Percentiles rank a stretch among this genome's conserved stretches.
Evolutionary conservation across 164 flowering plant genomes (phyloP).

Genomic region (Liriodendron chinense): DNA sequence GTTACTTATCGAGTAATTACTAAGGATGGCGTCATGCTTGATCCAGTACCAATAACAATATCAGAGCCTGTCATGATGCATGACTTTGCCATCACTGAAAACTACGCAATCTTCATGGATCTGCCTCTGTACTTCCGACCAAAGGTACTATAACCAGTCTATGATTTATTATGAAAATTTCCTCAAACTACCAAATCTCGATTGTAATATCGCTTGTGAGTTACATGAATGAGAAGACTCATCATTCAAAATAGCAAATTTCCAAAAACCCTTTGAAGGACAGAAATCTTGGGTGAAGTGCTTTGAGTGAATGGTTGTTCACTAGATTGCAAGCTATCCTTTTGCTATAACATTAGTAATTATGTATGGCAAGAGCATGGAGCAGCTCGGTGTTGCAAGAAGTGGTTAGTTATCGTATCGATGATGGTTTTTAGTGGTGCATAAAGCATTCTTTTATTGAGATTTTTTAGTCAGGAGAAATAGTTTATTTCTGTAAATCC

Average conservation of each 20-base stretch:
- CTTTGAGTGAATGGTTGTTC: neutral
- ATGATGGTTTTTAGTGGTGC: too few species aligned
- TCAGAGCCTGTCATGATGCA: constrained; percentile 95
- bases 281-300: neutral
- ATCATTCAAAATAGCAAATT: neutral
- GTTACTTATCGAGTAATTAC: constrained; percentile 88
- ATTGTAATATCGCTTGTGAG: neutral
- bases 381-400: too few species aligned
- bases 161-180: neutral
- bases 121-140: constrained; percentile 85
- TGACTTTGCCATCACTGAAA: constrained; percentile 97
- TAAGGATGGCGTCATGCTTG: constrained; percentile 88
- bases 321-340: too few species aligned
- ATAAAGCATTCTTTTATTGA: too few species aligned
- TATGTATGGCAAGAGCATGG: too few species aligned
- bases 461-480: too few species aligned
- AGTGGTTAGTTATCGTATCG: too few species aligned
- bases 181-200: neutral
- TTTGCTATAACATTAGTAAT: too few species aligned
- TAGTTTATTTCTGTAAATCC: too few species aligned
- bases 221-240: neutral
- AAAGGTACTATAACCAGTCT: constrained; percentile 46
- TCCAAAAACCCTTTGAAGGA: neutral
- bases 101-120: constrained; percentile 94
- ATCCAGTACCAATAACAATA: constrained; percentile 92